Conservation (phyloP, 1,284 basidiomycete genomes). For the Trichosporon sp. region DNA sequence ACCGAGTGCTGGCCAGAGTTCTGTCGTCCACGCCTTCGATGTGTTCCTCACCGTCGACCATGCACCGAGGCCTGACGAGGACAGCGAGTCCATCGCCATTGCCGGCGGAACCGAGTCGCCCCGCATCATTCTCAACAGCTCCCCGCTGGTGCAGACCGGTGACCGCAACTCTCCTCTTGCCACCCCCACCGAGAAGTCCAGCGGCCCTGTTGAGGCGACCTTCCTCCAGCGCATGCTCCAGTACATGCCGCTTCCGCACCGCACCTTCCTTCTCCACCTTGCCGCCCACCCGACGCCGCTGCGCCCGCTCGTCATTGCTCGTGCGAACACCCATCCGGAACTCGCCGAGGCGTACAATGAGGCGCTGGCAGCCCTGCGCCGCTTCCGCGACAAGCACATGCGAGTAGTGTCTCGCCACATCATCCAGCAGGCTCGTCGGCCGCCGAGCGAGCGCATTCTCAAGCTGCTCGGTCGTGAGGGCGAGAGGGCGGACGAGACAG, state of each 20-base stretch:
- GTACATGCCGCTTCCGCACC: conserved; percentile 90
- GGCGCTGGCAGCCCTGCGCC: conserved; percentile 66
- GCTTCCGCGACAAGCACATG: conserved; percentile 81
- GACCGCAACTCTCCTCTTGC: neutral
- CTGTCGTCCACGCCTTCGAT: conserved; percentile 82
- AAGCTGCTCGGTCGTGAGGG: conserved; percentile 25
- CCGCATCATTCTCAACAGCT: conserved; percentile 12
- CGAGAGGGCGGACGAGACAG: conserved; percentile 8
- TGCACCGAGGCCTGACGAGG: conserved; percentile 36
- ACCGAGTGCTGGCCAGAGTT: conserved; percentile 84
- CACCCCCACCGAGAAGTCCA: neutral
- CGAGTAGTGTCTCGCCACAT: conserved; percentile 80
- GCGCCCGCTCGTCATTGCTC: conserved; percentile 47
- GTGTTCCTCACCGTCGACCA: conserved; percentile 73
- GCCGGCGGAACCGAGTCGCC: conserved; percentile 8
- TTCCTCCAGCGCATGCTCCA: conserved; percentile 74
- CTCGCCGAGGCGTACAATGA: conserved; percentile 65
- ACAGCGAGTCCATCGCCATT: neutral
- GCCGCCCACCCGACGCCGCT: conserved; percentile 58
- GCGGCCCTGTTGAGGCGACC: conserved; percentile 47
- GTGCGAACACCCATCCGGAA: conserved; percentile 35
- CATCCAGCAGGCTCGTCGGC: conserved; percentile 57
- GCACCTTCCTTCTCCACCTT: conserved; percentile 78
- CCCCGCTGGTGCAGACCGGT: neutral
- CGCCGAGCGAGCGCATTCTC: conserved; percentile 34